Evolutionary conservation across 805 yeast genomes (phyloP), one percentile per base, ranked within the genome.

Genomic region (Suhomyces xylopsoci): DNA sequence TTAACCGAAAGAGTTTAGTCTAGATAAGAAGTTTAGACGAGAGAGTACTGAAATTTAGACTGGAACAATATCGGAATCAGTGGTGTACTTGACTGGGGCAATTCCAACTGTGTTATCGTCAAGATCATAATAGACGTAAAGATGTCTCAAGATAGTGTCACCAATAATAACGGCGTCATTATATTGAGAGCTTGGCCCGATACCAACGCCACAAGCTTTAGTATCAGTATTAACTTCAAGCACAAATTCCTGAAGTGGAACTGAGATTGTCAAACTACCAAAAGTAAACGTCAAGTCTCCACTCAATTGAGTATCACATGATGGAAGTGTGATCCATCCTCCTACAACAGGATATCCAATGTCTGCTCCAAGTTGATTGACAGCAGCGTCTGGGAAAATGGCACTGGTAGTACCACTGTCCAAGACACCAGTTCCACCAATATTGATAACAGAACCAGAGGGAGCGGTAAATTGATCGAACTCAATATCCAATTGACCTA

Each of bases 141-240:
- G 12, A 26, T 26, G 12, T 26, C 58, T 83, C 82, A 0, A 80
- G 81, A 26, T 26, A 8, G 12, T 7, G 30, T 76, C 64, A 54
- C 79, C 70, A 51, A 84, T 61, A 64, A 84, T 78, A 3, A 78
- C 67, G 10, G 12, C 2, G 61, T 81, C 85, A 48, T 87, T 87
- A 14, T 81, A n/a, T 12, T 3, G 5, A 36, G 20, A 36, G 20
- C 9, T 15, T 36, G 20, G 20, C 19, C 5, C 7, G 0, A 15
- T 28, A 12, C 9, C 9, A 15, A 36, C 19, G 7, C 20, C 20
- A 15, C 17, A 15, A 6, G 25, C 25, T 7, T 9, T 9, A 15
- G 9, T 36, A 8, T n/a, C 32, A 22, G 1, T 22, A 48, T 12
- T 15, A 24, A 10, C 25, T 19, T 1, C 51, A 45, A 3, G 22